Percentiles rank a stretch among this genome's conserved stretches.
Conservation (phyloP, 768 basidiomycete species). For the Lepiota brunneoincarnata region DNA sequence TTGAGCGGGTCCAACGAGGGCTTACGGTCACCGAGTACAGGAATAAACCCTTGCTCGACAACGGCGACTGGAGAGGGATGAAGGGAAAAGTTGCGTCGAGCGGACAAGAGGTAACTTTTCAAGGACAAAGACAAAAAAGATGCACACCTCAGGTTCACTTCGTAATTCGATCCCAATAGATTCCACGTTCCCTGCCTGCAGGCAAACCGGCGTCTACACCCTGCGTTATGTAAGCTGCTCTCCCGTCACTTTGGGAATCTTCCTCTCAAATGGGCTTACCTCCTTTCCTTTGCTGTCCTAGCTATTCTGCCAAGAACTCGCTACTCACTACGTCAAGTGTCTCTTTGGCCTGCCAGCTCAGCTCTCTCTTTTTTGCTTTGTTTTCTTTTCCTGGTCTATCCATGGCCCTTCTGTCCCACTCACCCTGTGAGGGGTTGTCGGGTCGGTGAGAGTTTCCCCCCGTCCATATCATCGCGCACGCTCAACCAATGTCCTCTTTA, state of each 20-base stretch:
- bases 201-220: constrained; percentile 36
- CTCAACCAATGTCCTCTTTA: constrained; percentile 6
- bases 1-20: constrained; percentile 41
- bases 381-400: neutral
- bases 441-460: constrained; percentile 6
- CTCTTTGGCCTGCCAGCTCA: neutral
- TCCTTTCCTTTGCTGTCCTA: constrained; percentile 12
- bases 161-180: constrained; percentile 37
- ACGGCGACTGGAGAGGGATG: constrained; percentile 29
- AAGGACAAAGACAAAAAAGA: constrained; percentile 43
- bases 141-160: constrained; percentile 43
- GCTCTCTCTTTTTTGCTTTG: neutral
- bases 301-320: constrained; percentile 4
- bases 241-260: constrained; percentile 18
- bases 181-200: constrained; percentile 80
- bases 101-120: constrained; percentile 49
- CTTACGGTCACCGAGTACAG: constrained; percentile 28
- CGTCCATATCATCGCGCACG: constrained; percentile 15
- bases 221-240: constrained; percentile 14
- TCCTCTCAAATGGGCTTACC: constrained; percentile 23
- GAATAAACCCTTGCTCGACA: constrained; percentile 31
- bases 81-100: constrained; percentile 41
- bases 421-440: constrained; percentile 9
- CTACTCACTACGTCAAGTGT: neutral
- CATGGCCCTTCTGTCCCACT: constrained; percentile 8